Conservation (phyloP, 768 basidiomycete genomes). For the Boletus sensibilis region DNA sequence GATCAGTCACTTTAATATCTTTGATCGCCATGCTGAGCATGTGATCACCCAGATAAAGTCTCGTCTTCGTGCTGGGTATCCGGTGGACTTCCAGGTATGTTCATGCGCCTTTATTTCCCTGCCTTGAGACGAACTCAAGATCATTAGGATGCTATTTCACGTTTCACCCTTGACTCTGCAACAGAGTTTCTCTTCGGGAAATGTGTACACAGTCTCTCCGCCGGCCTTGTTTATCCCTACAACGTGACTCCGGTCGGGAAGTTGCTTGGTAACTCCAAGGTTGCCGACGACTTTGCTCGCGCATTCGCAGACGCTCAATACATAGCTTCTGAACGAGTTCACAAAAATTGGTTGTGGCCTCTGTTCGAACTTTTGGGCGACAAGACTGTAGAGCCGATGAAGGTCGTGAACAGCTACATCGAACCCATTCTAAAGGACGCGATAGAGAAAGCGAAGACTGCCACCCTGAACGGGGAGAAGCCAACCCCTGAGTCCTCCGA, state of each 20-base stretch:
- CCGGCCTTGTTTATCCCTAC: slow-evolving; percentile 52
- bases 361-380: slow-evolving; percentile 50
- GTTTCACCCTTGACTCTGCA: slow-evolving; percentile 67
- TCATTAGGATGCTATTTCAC: slow-evolving; percentile 51
- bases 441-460: slow-evolving; percentile 40
- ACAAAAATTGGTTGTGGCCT: slow-evolving; percentile 53
- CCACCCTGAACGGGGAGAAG: slow-evolving; percentile 18
- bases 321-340: slow-evolving; percentile 41
- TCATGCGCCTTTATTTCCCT: not conserved
- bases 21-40: slow-evolving; percentile 52
- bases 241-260: slow-evolving; percentile 29
- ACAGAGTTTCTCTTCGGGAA: slow-evolving; percentile 65
- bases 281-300: slow-evolving; percentile 43
- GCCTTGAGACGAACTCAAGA: not conserved
- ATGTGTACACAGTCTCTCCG: slow-evolving; percentile 52
- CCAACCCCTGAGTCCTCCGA: slow-evolving; percentile 35
- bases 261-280: slow-evolving; percentile 25
- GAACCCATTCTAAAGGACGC: slow-evolving; percentile 47
- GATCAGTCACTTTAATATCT: slow-evolving; percentile 59
- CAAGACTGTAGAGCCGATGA: slow-evolving; percentile 47
- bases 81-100: slow-evolving; percentile 58
- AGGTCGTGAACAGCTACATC: slow-evolving; percentile 50
- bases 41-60: slow-evolving; percentile 45
- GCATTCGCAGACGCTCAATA: slow-evolving; percentile 52
- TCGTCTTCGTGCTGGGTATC: slow-evolving; percentile 47